A percentile compares a stretch with the other conserved stretches of the same genome.
phyloP scores from a whole-genome alignment of 768 basidiomycete species.

The Rhizopogon vesiculosus region DNA sequence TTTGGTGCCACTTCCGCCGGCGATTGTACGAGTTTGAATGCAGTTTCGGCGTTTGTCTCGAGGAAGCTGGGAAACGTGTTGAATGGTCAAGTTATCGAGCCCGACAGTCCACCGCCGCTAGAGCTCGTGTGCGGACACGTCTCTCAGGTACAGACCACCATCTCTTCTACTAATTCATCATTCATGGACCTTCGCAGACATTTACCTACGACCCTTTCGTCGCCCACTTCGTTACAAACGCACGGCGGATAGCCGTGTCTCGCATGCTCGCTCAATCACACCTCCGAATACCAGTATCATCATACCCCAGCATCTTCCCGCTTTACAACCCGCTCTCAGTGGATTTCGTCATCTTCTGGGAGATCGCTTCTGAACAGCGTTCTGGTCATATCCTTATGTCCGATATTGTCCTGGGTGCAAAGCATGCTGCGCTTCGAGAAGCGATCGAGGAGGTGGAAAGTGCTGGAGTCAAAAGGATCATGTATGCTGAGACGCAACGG shows the following conservation, averaged over 20 bases:
- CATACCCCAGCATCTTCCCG: constrained; percentile 66
- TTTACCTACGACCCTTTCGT: constrained; percentile 13
- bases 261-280: constrained; percentile 35
- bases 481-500: constrained; percentile 88
- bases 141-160: constrained; percentile 33
- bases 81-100: constrained; percentile 37
- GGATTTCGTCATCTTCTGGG: constrained; percentile 77
- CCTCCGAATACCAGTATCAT: constrained; percentile 51
- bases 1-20: constrained; percentile 39
- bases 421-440: constrained; percentile 59
- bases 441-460: constrained; percentile 56
- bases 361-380: constrained; percentile 53
- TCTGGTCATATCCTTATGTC: constrained; percentile 58
- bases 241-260: constrained; percentile 39
- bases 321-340: constrained; percentile 70
- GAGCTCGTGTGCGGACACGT: constrained; percentile 48
- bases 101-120: constrained; percentile 46
- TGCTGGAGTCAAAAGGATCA: constrained; percentile 69
- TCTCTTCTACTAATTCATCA: background rate
- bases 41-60: constrained; percentile 47
- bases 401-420: constrained; percentile 61
- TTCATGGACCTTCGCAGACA: background rate
- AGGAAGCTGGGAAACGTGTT: constrained; percentile 47
- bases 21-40: constrained; percentile 31
- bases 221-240: constrained; percentile 44